A percentile compares a stretch with the other conserved stretches of the same genome.
Evolutionary conservation across 2,329 filamentous ascomycete species (phyloP).

Genomic region (Sclerotinia borealis): DNA sequence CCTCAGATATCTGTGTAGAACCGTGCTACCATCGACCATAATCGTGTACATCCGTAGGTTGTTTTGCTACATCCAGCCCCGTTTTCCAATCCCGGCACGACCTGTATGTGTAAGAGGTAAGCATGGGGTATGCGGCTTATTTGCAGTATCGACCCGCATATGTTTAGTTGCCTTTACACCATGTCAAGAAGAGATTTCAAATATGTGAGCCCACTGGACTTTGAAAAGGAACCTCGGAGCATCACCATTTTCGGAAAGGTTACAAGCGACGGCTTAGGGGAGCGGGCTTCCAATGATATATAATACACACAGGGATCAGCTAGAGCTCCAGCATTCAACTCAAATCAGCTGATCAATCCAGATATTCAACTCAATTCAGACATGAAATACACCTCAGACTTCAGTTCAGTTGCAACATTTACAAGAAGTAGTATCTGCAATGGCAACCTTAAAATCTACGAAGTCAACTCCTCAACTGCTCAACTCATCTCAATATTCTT

Average conservation of each 20-base stretch:
- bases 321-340: background rate
- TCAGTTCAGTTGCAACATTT: background rate
- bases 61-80: background rate
- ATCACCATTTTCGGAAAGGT: background rate
- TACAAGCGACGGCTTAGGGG: background rate
- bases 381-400: too few species aligned
- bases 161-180: background rate
- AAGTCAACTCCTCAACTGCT: background rate
- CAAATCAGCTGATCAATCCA: background rate
- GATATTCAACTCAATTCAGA: background rate
- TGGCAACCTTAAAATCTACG: background rate
- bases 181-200: background rate
- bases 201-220: background rate
- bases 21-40: background rate
- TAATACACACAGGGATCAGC: background rate
- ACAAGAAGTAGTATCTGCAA: background rate
- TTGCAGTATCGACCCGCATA: background rate
- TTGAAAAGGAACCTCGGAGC: background rate
- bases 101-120: background rate
- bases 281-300: background rate
- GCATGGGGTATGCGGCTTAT: background rate
- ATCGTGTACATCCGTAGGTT: background rate
- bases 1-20: background rate
- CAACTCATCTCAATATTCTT: slow-evolving; percentile 11
- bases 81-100: background rate